phyloP scores from a whole-genome alignment of 371 early-diverging fungal genomes.

The Rhizomucor miehei region DNA sequence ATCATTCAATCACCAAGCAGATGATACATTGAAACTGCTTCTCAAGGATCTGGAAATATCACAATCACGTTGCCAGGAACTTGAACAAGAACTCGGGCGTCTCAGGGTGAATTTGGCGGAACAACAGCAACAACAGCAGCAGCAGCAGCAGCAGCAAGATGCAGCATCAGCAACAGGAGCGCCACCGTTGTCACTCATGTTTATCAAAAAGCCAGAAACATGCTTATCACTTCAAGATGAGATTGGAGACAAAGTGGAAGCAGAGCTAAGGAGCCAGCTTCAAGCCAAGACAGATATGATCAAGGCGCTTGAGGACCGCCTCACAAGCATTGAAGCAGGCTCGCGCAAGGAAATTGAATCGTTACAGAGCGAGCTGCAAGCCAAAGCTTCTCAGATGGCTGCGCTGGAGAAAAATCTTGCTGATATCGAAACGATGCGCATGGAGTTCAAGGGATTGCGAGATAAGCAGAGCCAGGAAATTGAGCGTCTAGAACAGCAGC shows the following conservation, averaged over 20 bases:
- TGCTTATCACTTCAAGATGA: slow-evolving; percentile 7
- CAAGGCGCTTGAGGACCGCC: slow-evolving; percentile 2
- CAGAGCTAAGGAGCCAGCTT: neutral
- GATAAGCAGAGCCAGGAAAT: slow-evolving; percentile 20
- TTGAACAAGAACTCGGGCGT: slow-evolving; percentile 5
- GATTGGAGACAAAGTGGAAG: neutral
- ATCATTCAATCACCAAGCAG: slow-evolving; percentile 2
- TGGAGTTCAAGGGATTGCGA: slow-evolving; percentile 17
- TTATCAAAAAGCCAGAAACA: neutral
- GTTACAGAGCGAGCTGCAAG: too few species aligned
- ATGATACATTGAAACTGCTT: slow-evolving; percentile 6
- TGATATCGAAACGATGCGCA: slow-evolving; percentile 24
- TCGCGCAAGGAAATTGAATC: neutral
- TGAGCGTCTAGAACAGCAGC: slow-evolving; percentile 11
- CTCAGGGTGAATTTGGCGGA: slow-evolving; percentile 7
- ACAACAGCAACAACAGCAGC: neutral
- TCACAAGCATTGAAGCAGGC: neutral
- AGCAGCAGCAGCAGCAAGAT: neutral
- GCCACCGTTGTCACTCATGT: too few species aligned
- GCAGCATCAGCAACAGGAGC: neutral
- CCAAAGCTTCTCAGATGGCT: neutral
- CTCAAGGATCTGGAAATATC: slow-evolving; percentile 16
- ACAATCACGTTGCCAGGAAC: slow-evolving; percentile 10
- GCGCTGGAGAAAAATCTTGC: slow-evolving; percentile 10
- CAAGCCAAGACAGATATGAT: slow-evolving; percentile 1